Evolutionary conservation across 495 filamentous ascomycete genomes (phyloP), one percentile per base, ranked within the genome.

Genomic region (Penicillium bovifimosum): DNA sequence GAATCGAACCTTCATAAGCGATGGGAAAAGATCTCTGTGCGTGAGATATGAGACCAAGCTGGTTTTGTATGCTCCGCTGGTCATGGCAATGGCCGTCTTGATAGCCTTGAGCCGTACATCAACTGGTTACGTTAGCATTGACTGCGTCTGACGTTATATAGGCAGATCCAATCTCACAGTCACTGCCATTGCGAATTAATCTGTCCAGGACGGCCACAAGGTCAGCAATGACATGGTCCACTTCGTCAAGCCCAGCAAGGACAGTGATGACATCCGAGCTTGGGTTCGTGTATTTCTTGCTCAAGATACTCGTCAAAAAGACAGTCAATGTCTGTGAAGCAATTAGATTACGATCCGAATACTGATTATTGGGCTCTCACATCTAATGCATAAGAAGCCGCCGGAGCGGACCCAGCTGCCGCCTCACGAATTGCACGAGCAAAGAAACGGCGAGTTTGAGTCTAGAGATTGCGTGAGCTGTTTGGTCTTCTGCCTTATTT

Each of bases 11-110:
- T 95, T 96, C 84, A 96, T 95, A 41, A 97, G 77, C 27, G 90
- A 82, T 8, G 91, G 93, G 63, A 98, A 97, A 17, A 97, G 76
- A 73, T 98, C 93, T 50, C 91, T 77, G 61, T 97, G 90, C 18
- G 89, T 96, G 63, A 98, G 93, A 66, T 97, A 98, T 2, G 91
- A 92, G 40, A 96, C 77, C 28, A 98, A 75, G 50, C 86, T 90
- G 4, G 93, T 98, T 65, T 93, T 90, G 67, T 96, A 97, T 44
- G 90, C 91, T 20, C 91, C 90, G 27, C 91, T 88, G n/a, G 86
- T 83, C 50, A 96, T 84, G 2, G 90, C 85, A 34, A 96, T 76
- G 6, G 91, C 86, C 11, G 88, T 83, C 61, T 85, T 78, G 40
- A 96, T 82, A 4, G 90, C 93, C 60, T 88, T 91, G 52, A 82